Evolutionary conservation across 495 filamentous ascomycete genomes (phyloP), one percentile per base, ranked within the genome.

Genomic region (Elaphomyces granulatus): DNA sequence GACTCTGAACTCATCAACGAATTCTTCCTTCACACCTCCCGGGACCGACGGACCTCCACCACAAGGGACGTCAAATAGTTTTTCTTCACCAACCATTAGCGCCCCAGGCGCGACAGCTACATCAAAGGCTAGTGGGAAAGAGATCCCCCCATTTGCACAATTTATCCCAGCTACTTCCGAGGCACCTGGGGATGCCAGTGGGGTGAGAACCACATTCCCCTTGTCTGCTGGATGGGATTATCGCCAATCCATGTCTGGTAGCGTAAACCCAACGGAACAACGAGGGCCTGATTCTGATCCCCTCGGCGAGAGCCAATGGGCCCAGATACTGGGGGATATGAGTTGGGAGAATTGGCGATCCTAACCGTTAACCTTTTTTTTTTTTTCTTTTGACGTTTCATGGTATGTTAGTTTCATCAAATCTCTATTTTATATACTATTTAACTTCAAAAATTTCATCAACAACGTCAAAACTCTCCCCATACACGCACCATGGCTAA

Each of bases 301-400:
- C 30, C 44, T 63, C 20, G 56, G 34, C 36, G 56, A 58, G 9
- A 50, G 49, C 12, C 60, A 66, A 31, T 64, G 61, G 58, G 58
- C 58, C 1, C 54, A 63, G 18, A 53, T 63, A 0, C 23, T 61
- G 38, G 43, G 48, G 12, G 32, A 16, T 2, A 9, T 38, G 30
- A 45, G 51, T n/a, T 61, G 55, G 55, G 48, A 50, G 30, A 51
- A 43, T 17, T 60, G 55, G 55, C 55, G 48, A 3, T 41, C 7
- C 37, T 39, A 15, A 30, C 7, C 9, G 20, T n/a, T n/a, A n/a
- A n/a, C n/a, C n/a, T n/a, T n/a, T n/a, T n/a, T n/a, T n/a, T n/a
- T n/a, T n/a, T n/a, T n/a, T n/a, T n/a, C n/a, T n/a, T n/a, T n/a
- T n/a, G n/a, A n/a, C n/a, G n/a, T n/a, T n/a, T n/a, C n/a, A n/a